These are phyloP conservation scores for Cicer bijugum DNA, from an alignment of 306 rosid genomes.

Conservation along the genomic window DNA sequence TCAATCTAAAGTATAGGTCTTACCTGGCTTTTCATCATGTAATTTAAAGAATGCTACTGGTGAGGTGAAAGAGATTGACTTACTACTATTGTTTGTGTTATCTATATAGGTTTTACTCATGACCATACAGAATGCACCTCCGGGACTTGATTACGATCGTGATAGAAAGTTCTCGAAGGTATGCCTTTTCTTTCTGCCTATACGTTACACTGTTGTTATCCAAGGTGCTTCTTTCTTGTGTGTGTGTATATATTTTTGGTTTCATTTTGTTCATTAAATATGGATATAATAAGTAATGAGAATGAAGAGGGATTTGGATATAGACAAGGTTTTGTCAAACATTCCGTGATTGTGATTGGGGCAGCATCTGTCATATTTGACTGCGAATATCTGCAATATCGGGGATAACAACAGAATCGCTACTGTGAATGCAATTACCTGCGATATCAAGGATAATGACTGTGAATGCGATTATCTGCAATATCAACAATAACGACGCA, in stretches of 20 bases:
- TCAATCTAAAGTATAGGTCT: too few species aligned
- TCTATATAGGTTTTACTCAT: conserved; percentile 78
- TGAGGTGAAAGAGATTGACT: not conserved
- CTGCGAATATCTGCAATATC: not conserved
- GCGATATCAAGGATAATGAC: not conserved
- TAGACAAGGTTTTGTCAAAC: not conserved
- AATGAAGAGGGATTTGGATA: conserved; percentile 3
- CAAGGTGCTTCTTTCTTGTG: not conserved
- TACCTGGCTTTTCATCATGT: not conserved
- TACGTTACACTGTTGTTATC: conserved; percentile 34
- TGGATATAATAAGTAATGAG: conserved; percentile 16
- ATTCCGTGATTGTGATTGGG: not conserved
- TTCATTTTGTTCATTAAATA: conserved; percentile 24
- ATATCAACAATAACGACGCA: not conserved
- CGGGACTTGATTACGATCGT: conserved; percentile 98
- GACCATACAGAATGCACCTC: conserved; percentile 99
- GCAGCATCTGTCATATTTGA: not conserved
- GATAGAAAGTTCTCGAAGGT: conserved; percentile 98
- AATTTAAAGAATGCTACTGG: not conserved
- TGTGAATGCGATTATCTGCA: not conserved
- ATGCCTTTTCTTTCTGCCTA: conserved; percentile 75
- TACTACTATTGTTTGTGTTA: conserved; percentile 31
- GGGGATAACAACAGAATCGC: not conserved
- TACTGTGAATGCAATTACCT: not conserved
- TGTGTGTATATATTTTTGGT: not conserved